A percentile compares a stretch with the other conserved stretches of the same genome.
These are phyloP conservation scores for Hymenoscyphus linearis DNA, from an alignment of 2,329 filamentous ascomycete genomes.

Conservation along the genomic window DNA sequence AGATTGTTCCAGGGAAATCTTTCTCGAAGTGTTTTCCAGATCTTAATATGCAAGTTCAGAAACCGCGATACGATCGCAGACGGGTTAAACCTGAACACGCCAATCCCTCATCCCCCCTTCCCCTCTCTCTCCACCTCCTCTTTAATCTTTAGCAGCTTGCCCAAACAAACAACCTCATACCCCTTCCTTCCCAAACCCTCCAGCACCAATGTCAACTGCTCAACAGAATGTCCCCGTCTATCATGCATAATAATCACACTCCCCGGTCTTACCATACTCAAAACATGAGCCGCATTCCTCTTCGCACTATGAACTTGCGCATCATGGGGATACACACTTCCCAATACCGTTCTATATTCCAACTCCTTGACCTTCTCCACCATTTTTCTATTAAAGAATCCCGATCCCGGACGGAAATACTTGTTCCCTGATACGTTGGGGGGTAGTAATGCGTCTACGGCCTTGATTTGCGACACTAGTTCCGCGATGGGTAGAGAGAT, in stretches of 20 bases:
- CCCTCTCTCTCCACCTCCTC: conserved; percentile 9
- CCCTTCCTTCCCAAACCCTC: conserved; percentile 65
- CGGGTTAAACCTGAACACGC: not conserved
- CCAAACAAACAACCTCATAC: conserved; percentile 67
- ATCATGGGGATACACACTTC: conserved; percentile 85
- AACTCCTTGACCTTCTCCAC: conserved; percentile 51
- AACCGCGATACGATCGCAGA: not conserved
- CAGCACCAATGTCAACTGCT: conserved; percentile 70
- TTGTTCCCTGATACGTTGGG: conserved; percentile 47
- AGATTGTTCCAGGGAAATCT: not conserved
- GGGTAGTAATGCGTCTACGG: conserved; percentile 51
- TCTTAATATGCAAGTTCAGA: not conserved
- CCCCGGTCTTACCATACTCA: conserved; percentile 73
- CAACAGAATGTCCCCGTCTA: conserved; percentile 72
- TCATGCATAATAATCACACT: conserved; percentile 85
- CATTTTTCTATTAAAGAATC: conserved; percentile 74
- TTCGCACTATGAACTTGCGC: conserved; percentile 68
- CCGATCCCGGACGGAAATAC: conserved; percentile 80
- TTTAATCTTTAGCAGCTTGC: conserved; percentile 50
- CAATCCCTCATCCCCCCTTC: conserved; percentile 1
- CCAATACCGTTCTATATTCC: conserved; percentile 70
- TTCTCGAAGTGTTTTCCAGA: not conserved
- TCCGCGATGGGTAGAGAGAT: conserved; percentile 52
- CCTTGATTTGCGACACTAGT: conserved; percentile 57
- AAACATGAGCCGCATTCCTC: conserved; percentile 71